Conservation (phyloP, 2,329 filamentous ascomycete genomes). For the Shiraia bambusicola region DNA sequence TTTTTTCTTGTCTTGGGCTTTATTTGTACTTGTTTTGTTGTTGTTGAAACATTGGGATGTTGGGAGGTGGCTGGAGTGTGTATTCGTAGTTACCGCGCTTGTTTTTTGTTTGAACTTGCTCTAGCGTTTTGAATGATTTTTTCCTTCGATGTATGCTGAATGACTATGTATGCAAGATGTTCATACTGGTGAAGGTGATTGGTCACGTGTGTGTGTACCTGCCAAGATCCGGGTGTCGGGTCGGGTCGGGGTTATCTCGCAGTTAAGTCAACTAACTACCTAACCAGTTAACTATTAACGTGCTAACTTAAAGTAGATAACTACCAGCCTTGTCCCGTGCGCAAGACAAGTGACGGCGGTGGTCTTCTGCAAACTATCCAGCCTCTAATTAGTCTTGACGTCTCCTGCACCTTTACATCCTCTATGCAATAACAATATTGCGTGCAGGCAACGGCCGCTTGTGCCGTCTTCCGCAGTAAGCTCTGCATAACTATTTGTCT, state of each 20-base stretch:
- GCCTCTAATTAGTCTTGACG: background rate
- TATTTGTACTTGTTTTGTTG: too few species aligned
- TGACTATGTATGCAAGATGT: background rate
- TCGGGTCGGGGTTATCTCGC: conserved; percentile 1
- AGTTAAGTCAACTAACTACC: too few species aligned
- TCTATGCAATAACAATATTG: too few species aligned
- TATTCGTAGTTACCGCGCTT: too few species aligned
- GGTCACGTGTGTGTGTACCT: background rate
- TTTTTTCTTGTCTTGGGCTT: background rate
- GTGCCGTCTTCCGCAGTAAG: too few species aligned
- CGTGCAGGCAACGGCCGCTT: too few species aligned
- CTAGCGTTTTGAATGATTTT: background rate
- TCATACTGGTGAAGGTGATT: background rate
- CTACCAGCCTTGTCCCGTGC: conserved; percentile 4
- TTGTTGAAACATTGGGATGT: too few species aligned
- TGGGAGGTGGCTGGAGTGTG: background rate
- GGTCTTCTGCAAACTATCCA: conserved; percentile 9
- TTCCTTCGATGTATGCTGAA: background rate
- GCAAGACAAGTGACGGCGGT: conserved; percentile 11
- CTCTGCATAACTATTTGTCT: too few species aligned
- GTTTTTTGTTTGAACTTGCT: background rate
- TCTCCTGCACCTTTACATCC: too few species aligned
- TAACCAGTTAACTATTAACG: too few species aligned
- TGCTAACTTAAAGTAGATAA: too few species aligned
- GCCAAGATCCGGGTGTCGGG: conserved; percentile 2